Base-by-base conservation (phyloP, 2,329 filamentous ascomycete species). In the Clarireedia paspali region DNA sequence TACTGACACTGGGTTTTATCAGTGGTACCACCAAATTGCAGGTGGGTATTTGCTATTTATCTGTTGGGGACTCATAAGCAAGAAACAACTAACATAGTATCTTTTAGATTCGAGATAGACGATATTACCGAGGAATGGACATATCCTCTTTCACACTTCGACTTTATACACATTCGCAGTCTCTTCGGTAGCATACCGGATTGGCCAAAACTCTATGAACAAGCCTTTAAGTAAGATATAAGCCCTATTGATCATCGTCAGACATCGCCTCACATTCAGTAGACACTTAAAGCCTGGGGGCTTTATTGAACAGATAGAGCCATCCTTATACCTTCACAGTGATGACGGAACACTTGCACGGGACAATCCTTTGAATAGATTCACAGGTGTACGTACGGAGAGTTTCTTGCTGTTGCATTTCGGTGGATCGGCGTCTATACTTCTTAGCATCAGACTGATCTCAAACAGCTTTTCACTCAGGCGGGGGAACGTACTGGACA, bases 141-240 rank as follows among this genome's bases (percentile, higher is more conserved):
- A 60, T 73, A 70, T 56, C 62, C 62, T 2, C 53, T 60, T 9
- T 75, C 83, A 59, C 70, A 75, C 57, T 81, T 83, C 63, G 81
- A 85, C 68, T 80, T 77, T 60, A 77, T 86, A 61, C 82, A 84
- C 66, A 75, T 79, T 2, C 76, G 79, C 55, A 72, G 81, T 63
- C 72, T 87, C 67, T 74, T 76, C 9, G 84, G 83, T 20, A 75
- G 76, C 50, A 76, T 85, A 57, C 68, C 74, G 0, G 77, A 84
- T 61, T 87, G 82, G 71, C 71, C 73, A 14, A 71, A 73, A 14
- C 66, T 87, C 3, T 76, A 85, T 57, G 67, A 68, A 14, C 79
- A 81, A 57, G 68, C 74, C 17, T 77, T 70, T 60, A 72, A 71
- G 64, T 77, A 78, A 59, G 70, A 30, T 5, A 39, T 3, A 14